Base-by-base conservation (phyloP, 306 rosid genomes). In the Trifolium fragiferum region DNA sequence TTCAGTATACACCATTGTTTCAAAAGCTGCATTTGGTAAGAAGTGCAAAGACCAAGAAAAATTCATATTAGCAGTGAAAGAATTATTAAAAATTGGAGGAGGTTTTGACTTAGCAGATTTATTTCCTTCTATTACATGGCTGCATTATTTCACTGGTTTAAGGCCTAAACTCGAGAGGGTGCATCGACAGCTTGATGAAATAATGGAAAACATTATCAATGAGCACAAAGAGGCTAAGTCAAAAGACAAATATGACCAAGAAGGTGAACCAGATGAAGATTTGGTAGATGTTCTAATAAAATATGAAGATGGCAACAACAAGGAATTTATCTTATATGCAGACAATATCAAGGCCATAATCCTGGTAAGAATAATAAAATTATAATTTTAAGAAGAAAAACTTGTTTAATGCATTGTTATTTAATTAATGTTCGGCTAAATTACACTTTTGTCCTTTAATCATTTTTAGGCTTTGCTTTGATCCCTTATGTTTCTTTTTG, bases 191-290 rank as follows among this genome's bases (percentile, higher is more conserved):
- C 8, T 2, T 20, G 82, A 73, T 7, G 12, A 16, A 11, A 33
- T 79, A 13, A 6, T 79, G 3, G 64, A 73, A 10, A 63, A 9
- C 13, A 79, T 79, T 43, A 66, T 79, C 46, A 40, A 33, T 20
- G 83, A 46, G 0, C 68, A 72, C 6, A 57, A 12, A 72, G 38
- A 41, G 15, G 63, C 35, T 4, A 70, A 51, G 30, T 53, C 33
- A 38, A 53, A 46, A 13, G 16, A 1, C 6, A 13, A 46, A 46
- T 13, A 4, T 13, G 7, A 43, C 5, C 4, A 43, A 43, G 47
- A 5, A 1, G 14, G 8, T 33, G 37, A 33, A 33, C 7, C 8
- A 33, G 37, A 33, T 33, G 37, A 33, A 33, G 37, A 33, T 33
- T 7, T 33, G 1, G 8, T 33, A 33, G 37, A 33, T 33, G 37